Base-by-base conservation (phyloP, 2,329 filamentous ascomycete species). In the Fusarium vanettenii region DNA sequence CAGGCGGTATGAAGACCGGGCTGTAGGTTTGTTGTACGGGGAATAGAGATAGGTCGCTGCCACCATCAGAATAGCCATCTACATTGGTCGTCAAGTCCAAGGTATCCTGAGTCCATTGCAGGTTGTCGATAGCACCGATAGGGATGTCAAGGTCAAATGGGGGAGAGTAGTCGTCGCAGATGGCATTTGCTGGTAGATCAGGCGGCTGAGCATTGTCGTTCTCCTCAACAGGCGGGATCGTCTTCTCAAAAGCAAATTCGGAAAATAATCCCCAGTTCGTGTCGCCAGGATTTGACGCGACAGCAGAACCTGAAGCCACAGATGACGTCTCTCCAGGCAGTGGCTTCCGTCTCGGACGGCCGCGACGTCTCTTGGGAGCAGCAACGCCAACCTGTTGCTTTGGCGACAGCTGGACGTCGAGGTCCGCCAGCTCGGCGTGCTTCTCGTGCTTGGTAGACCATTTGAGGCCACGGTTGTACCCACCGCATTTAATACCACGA, bases 361-460 rank as follows among this genome's bases (percentile, higher is more conserved):
- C 72, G 1, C 72, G 69, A 11, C 72, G 72, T 39, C 61, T 75
- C 18, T 73, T 74, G 0, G 48, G 33, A 0, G 37, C 14, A 10
- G 48, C 31, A 0, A 22, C 13, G 3, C 62, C 59, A 11, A 39
- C 6, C 33, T 74, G 64, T 0, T 56, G 20, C n/a, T 69, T 68
- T 25, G 67, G 60, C 1, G 60, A 67, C 0, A 66, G 37, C 5
- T 55, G 50, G 2, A 75, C 72, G 7, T 65, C 64, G 10, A 75
- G 70, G 0, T 75, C 67, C 8, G 55, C 59, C 2, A 74, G 52
- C 37, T 68, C 72, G 5, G 59, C 29, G 27, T 66, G 63, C 10
- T 67, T 76, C 27, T 77, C 75, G 4, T 77, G 73, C 14, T 77
- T 77, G 37, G 73, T 77, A 8, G 73, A 77, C 75, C 75, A 77